phyloP scores from a whole-genome alignment of 495 filamentous ascomycete genomes.

The Bacidia rubella region DNA sequence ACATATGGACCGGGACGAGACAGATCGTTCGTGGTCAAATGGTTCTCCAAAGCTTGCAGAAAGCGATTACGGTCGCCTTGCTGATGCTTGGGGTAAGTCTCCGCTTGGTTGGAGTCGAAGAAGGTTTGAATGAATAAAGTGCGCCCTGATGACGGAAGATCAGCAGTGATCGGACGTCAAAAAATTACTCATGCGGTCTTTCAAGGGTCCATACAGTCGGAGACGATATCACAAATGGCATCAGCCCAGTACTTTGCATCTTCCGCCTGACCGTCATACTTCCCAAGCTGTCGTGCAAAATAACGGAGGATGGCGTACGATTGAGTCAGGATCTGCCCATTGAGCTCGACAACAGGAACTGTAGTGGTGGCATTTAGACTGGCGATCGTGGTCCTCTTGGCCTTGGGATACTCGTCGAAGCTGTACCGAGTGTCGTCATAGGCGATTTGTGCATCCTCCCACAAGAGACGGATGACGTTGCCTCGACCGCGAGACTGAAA shows the following conservation, averaged over 20 bases:
- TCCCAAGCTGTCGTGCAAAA: slow-evolving; percentile 25
- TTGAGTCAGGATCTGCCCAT: slow-evolving; percentile 28
- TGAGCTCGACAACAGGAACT: slow-evolving; percentile 30
- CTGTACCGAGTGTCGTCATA: slow-evolving; percentile 29
- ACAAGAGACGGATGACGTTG: slow-evolving; percentile 29
- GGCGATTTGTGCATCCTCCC: slow-evolving; percentile 31
- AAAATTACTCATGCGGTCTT: too few relatives aligned
- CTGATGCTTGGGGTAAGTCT: slow-evolving; percentile 18
- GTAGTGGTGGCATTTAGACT: slow-evolving; percentile 24
- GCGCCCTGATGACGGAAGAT: slow-evolving; percentile 13
- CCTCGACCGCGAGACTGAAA: slow-evolving; percentile 31
- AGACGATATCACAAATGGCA: slow-evolving; percentile 30
- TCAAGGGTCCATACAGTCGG: slow-evolving; percentile 27
- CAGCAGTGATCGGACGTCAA: not conserved
- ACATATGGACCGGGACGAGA: slow-evolving; percentile 18
- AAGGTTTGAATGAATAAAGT: slow-evolving; percentile 21
- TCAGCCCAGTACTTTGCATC: slow-evolving; percentile 31
- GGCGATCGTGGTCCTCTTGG: slow-evolving; percentile 23
- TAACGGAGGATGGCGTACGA: slow-evolving; percentile 29
- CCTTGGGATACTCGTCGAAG: slow-evolving; percentile 27
- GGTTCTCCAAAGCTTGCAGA: slow-evolving; percentile 16
- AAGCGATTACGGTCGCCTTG: slow-evolving; percentile 9
- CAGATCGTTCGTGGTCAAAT: slow-evolving; percentile 13
- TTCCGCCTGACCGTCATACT: slow-evolving; percentile 28
- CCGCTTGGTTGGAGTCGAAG: slow-evolving; percentile 13